phyloP scores from a whole-genome alignment of 768 basidiomycete species.

The Mycena metata region DNA sequence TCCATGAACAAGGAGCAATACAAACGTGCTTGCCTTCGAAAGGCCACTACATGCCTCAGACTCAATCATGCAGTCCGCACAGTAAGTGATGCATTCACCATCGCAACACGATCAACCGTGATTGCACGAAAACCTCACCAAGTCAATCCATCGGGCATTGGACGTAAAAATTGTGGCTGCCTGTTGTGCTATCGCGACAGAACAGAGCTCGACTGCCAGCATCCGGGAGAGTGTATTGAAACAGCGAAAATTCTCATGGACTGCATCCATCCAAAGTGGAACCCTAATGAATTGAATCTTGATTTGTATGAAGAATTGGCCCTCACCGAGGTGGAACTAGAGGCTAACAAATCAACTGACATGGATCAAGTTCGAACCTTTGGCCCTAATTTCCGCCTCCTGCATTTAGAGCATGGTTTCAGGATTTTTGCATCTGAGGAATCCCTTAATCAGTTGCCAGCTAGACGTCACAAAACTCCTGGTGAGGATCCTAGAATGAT shows the following conservation, averaged over 20 bases:
- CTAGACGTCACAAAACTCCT: not conserved
- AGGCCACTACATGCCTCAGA: not conserved
- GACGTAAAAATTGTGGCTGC: not conserved
- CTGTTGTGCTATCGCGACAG: not conserved
- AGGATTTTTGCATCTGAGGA: not conserved
- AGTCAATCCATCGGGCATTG: not conserved
- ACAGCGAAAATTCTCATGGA: not conserved
- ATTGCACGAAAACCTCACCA: not conserved
- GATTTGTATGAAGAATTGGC: not conserved
- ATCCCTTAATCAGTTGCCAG: not conserved
- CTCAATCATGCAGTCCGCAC: not conserved
- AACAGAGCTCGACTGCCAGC: not conserved
- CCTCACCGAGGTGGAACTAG: not conserved
- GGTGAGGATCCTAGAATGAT: not conserved
- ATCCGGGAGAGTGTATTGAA: not conserved
- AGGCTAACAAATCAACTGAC: not conserved
- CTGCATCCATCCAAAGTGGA: not conserved
- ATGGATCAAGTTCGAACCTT: not conserved
- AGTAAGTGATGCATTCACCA: not conserved
- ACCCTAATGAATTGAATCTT: not conserved
- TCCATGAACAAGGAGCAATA: not conserved
- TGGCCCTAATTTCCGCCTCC: not conserved
- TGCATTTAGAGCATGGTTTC: not conserved
- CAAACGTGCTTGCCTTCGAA: not conserved
- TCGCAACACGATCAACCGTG: not conserved